Evolutionary conservation across 106 monocot genomes (phyloP).

Genomic region (Agapanthus africanus): DNA sequence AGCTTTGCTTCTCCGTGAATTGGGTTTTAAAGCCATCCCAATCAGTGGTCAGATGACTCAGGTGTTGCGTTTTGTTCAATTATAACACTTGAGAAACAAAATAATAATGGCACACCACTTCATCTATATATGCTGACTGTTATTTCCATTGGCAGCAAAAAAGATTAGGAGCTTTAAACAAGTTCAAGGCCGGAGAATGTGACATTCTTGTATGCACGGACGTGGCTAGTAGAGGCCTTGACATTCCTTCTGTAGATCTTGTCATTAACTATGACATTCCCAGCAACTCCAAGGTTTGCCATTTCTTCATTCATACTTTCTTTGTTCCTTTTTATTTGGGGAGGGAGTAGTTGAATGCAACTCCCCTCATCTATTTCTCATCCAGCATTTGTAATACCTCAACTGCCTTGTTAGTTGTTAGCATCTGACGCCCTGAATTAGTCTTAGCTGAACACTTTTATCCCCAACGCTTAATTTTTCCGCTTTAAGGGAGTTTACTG

Average conservation of each 20-base stretch:
- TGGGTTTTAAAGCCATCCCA: conserved; percentile 83
- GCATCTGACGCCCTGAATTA: too few relatives aligned
- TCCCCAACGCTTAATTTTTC: too few relatives aligned
- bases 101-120: neutral
- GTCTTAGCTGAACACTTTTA: too few relatives aligned
- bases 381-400: too few relatives aligned
- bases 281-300: conserved; percentile 70
- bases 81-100: neutral
- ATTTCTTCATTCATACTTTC: neutral
- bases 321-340: neutral
- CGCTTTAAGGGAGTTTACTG: too few relatives aligned
- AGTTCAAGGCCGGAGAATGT: conserved; percentile 81
- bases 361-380: too few relatives aligned
- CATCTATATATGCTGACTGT: neutral
- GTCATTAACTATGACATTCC: conserved; percentile 98
- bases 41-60: conserved; percentile 91
- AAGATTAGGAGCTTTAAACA: conserved; percentile 79
- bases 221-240: conserved; percentile 89
- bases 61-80: conserved; percentile 25
- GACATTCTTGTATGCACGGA: conserved; percentile 86
- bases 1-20: conserved; percentile 60
- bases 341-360: too few relatives aligned
- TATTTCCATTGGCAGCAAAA: conserved; percentile 41
- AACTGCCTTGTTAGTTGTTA: too few relatives aligned
- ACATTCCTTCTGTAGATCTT: conserved; percentile 83